Evolutionary conservation across 2,329 filamentous ascomycete species (phyloP), one percentile per base, ranked within the genome.

Genomic region (Didymellaceae sp.): DNA sequence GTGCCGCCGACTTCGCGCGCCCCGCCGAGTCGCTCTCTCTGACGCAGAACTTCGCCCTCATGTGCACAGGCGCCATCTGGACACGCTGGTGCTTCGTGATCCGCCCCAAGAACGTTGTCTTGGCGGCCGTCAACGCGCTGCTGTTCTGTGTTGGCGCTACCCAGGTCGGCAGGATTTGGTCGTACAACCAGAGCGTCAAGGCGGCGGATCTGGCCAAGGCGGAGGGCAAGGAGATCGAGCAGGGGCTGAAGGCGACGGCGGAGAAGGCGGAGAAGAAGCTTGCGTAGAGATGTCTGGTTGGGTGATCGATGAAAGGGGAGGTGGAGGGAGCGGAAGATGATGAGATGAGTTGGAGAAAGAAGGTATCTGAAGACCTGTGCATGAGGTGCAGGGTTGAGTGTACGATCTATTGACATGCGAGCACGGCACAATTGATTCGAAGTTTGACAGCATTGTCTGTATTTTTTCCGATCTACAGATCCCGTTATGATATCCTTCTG

Each of bases 1-100:
- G 94, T 71, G 84, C 96, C 72, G 87, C 90, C 65, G 94, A 99
- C 80, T 89, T 99, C 74, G 83, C 87, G 57, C 91, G 94, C 63
- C 94, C 94, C 24, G 91, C 89, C 57, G 90, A 95, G 75, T 91
- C 91, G 75, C 90, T 99, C 63, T 97, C 92, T 31, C 80, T 97
- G 57, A 94, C 90, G 22, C 92, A 97, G 78, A 99, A 97, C 79
- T 81, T 81, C 41, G 93, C 94, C 52, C 84, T 99, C 63, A 94
- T 90, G 71, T 86, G 86, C 65, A 99, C 94, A 8, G 94, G 94
- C 62, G 77, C 89, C 60, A 99, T 99, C 82, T 99, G 94, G 94
- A 99, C 94, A 35, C 86, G 94, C 62, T 99, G 94, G 94, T 99
- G 94, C 82, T 82, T 97, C 72, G 89, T 99, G 75, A 99, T 99